Conservation (phyloP, 306 rosid genomes). For the Vigna unguiculata region DNA sequence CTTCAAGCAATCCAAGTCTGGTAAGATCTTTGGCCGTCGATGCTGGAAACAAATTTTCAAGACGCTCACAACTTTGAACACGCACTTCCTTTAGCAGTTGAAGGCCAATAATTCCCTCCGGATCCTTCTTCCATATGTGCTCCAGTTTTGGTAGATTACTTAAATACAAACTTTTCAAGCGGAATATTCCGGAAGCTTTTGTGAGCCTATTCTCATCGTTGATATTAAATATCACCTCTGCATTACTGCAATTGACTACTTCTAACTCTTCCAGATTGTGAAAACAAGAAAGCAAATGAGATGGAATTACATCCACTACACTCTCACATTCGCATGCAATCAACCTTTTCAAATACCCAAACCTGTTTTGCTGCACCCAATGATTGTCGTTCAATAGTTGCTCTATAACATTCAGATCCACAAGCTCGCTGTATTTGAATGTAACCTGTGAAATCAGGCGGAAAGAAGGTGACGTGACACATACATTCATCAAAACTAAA, state of each 20-base stretch:
- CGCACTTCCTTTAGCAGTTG: background rate
- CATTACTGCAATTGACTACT: background rate
- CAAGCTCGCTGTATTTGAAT: background rate
- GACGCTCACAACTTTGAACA: accelerated
- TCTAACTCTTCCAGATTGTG: constrained; percentile 24
- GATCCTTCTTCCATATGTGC: constrained; percentile 36
- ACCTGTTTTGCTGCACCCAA: background rate
- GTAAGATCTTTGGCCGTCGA: background rate
- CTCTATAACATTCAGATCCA: background rate
- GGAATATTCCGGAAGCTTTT: constrained; percentile 1
- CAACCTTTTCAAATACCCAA: constrained; percentile 19
- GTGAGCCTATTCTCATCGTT: background rate
- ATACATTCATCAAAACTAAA: too few species aligned
- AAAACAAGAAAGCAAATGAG: constrained; percentile 32
- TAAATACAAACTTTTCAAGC: constrained; percentile 29
- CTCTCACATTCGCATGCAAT: accelerated
- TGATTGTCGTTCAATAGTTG: constrained; percentile 2
- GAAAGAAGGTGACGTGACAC: too few species aligned
- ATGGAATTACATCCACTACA: constrained; percentile 31
- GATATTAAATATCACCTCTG: constrained; percentile 38
- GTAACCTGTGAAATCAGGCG: too few species aligned
- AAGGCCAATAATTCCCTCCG: constrained; percentile 18
- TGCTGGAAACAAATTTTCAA: constrained; percentile 18
- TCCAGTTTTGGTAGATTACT: background rate
- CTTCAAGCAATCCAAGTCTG: background rate